Evolutionary conservation across 257 asterid species (phyloP).

Genomic region (Ophiorrhiza pumila): DNA sequence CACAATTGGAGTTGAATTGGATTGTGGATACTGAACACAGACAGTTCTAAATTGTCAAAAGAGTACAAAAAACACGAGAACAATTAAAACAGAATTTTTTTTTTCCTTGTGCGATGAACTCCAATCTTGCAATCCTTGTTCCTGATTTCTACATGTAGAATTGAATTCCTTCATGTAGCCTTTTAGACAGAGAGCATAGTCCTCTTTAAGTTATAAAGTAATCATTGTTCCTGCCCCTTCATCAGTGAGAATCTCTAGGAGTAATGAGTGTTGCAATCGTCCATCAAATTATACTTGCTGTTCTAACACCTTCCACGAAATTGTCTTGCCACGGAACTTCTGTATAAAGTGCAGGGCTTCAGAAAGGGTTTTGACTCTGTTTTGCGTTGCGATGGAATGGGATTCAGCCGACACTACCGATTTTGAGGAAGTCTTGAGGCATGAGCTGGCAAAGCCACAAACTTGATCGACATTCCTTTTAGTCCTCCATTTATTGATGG

Average conservation of each 20-base stretch:
- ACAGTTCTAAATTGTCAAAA: too few species aligned
- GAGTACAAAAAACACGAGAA: too few species aligned
- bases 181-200: not conserved
- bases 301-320: conserved; percentile 73
- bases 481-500: conserved; percentile 2
- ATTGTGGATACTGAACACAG: too few species aligned
- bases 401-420: conserved; percentile 30
- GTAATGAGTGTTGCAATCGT: conserved; percentile 62
- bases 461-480: conserved; percentile 22
- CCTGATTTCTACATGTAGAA: too few species aligned
- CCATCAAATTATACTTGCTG: conserved; percentile 74
- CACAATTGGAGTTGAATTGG: too few species aligned
- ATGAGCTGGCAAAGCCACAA: conserved; percentile 16
- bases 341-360: conserved; percentile 77
- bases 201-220: conserved; percentile 35
- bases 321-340: conserved; percentile 66
- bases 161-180: too few species aligned
- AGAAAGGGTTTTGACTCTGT: conserved; percentile 60
- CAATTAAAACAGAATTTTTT: too few species aligned
- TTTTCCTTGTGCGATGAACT: too few species aligned
- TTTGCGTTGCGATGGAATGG: conserved; percentile 42
- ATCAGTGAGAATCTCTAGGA: conserved; percentile 75
- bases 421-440: conserved; percentile 44
- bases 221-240: conserved; percentile 82
- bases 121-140: too few species aligned